phyloP scores from a whole-genome alignment of 257 asterid genomes.

The Cinchona pubescens region DNA sequence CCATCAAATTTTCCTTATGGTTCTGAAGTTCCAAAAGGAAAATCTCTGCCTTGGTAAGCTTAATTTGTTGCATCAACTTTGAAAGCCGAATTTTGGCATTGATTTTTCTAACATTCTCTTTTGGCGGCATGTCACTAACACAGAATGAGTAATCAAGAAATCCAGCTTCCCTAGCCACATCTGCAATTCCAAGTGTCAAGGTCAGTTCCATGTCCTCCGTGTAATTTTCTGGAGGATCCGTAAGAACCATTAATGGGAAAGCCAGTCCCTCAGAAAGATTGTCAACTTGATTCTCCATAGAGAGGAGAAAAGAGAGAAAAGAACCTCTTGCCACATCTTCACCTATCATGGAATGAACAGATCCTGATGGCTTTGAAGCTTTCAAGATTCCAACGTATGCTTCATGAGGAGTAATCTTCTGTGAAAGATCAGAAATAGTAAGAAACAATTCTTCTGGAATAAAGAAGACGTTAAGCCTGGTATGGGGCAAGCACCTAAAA shows the following conservation, averaged over 20 bases:
- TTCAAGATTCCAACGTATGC: neutral
- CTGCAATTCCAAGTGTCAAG: neutral
- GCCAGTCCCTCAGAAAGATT: neutral
- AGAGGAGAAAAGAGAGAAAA: neutral
- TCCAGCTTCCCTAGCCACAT: neutral
- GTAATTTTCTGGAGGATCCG: neutral
- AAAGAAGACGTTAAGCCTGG: too few relatives aligned
- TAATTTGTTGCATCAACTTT: neutral
- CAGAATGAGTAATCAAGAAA: neutral
- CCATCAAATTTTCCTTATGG: neutral
- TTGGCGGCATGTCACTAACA: neutral
- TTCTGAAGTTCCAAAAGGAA: neutral
- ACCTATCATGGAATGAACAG: neutral
- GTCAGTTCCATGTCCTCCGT: neutral
- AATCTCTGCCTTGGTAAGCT: conserved; percentile 4
- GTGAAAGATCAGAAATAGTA: neutral
- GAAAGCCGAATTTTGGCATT: neutral
- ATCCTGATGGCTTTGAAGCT: neutral
- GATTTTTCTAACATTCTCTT: neutral
- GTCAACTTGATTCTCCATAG: neutral
- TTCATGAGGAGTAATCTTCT: neutral
- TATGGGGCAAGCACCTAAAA: neutral
- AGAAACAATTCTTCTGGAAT: neutral
- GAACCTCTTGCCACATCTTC: neutral
- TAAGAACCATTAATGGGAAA: neutral